Conservation (phyloP, 1,139 yeast species). For the Schwanniomyces etchellsii region DNA sequence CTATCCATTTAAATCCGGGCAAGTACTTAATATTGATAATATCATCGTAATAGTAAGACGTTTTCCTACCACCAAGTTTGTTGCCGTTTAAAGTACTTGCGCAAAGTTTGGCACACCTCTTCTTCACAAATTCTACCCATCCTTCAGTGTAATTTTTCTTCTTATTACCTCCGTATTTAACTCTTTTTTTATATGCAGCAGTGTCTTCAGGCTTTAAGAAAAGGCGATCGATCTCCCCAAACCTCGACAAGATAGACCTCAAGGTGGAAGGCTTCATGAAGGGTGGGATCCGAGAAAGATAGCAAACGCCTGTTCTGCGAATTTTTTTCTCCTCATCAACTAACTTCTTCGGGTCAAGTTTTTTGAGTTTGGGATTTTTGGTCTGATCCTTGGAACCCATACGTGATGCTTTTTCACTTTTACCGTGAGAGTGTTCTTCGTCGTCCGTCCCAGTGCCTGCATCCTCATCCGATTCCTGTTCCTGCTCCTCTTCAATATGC, state of each 20-base stretch:
- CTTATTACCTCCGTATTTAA: conserved; percentile 91
- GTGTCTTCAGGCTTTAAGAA: conserved; percentile 86
- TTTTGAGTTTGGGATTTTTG: conserved; percentile 33
- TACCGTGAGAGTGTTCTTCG: conserved; percentile 14
- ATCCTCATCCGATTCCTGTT: conserved; percentile 6
- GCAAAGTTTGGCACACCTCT: conserved; percentile 83
- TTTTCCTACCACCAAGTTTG: conserved; percentile 86
- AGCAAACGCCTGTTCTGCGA: conserved; percentile 84
- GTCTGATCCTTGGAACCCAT: too few species aligned
- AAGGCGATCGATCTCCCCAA: conserved; percentile 82
- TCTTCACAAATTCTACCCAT: conserved; percentile 89
- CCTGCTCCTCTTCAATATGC: background rate
- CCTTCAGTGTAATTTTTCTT: conserved; percentile 88
- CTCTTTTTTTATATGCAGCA: conserved; percentile 56
- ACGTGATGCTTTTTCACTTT: conserved; percentile 4
- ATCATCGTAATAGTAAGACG: conserved; percentile 92
- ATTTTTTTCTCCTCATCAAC: conserved; percentile 53
- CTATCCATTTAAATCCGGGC: conserved; percentile 92
- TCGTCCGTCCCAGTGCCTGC: conserved; percentile 9
- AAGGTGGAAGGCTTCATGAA: conserved; percentile 94
- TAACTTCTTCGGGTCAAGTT: conserved; percentile 48
- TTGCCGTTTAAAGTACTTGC: conserved; percentile 85
- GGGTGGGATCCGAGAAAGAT: conserved; percentile 87
- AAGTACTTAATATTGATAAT: conserved; percentile 84
- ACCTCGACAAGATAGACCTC: conserved; percentile 70